Percentiles rank a stretch among this genome's conserved stretches.
Evolutionary conservation across 2,329 filamentous ascomycete genomes (phyloP).

Genomic region (Chaetomium olivaceum): DNA sequence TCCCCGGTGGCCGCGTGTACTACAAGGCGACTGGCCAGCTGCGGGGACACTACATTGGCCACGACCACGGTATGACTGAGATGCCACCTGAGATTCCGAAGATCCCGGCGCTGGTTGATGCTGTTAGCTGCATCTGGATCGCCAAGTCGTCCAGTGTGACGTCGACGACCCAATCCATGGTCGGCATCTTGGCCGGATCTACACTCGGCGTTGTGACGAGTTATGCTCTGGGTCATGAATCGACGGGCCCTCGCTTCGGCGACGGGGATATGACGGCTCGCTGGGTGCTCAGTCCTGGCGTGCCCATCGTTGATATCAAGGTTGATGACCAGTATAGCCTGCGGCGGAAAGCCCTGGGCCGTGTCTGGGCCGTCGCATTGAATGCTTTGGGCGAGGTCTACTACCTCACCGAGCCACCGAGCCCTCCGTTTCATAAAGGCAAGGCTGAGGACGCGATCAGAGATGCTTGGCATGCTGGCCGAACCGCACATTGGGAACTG

Average conservation of each 20-base stretch:
- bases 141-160: constrained; percentile 77
- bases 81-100: constrained; percentile 74
- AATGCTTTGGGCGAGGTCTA: constrained; percentile 93
- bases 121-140: constrained; percentile 82
- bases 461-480: constrained; percentile 77
- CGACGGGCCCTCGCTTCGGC: constrained; percentile 61
- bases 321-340: constrained; percentile 80
- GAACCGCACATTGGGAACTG: constrained; percentile 77
- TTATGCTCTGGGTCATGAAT: constrained; percentile 69
- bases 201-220: constrained; percentile 79
- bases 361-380: constrained; percentile 88
- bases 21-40: constrained; percentile 74
- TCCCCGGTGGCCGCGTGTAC: constrained; percentile 77
- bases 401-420: constrained; percentile 74
- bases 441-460: constrained; percentile 59
- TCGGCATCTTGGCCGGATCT: constrained; percentile 82
- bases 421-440: constrained; percentile 51
- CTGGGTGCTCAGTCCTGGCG: constrained; percentile 89
- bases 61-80: constrained; percentile 60
- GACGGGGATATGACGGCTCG: constrained; percentile 80
- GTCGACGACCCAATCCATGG: constrained; percentile 69
- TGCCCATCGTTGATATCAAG: constrained; percentile 81
- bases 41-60: constrained; percentile 70
- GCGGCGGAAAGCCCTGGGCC: constrained; percentile 66
- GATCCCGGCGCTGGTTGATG: constrained; percentile 68